phyloP scores from a whole-genome alignment of 208 protist genomes.

The Trypanosoma platydactyli region DNA sequence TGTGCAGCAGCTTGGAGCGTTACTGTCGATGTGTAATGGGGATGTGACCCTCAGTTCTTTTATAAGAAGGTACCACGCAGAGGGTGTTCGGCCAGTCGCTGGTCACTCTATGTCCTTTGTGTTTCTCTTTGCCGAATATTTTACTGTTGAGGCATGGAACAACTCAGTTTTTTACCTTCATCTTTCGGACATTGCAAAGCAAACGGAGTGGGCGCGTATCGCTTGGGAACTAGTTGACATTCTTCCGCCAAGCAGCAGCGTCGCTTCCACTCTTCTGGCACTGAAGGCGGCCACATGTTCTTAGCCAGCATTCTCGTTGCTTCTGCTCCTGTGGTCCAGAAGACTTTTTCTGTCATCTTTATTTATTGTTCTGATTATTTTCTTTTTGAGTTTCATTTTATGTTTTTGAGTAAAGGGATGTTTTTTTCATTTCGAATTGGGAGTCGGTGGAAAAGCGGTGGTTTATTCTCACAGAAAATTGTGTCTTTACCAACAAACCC shows the following conservation, averaged over 20 bases:
- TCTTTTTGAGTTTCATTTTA: conserved; percentile 20
- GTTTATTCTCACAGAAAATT: no score
- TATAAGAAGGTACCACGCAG: conserved; percentile 5
- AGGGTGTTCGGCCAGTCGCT: background rate
- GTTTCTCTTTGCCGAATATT: conserved; percentile 49
- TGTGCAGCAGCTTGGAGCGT: conserved; percentile 9
- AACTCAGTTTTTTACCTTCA: conserved; percentile 43
- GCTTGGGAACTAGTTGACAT: conserved; percentile 27
- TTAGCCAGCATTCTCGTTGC: conserved; percentile 19
- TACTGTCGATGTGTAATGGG: conserved; percentile 11
- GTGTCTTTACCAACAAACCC: no score
- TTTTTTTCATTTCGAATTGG: no score
- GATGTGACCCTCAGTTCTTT: conserved; percentile 18
- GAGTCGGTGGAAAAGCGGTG: no score
- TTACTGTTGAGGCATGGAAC: conserved; percentile 82
- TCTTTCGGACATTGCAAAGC: conserved; percentile 19
- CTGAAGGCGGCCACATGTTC: conserved; percentile 15
- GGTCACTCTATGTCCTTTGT: conserved; percentile 20
- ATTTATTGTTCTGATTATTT: conserved; percentile 18
- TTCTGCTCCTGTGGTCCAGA: background rate
- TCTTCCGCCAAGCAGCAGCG: conserved; percentile 14
- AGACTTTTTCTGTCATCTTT: conserved; percentile 9
- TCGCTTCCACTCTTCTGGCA: conserved; percentile 20
- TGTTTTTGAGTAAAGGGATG: background rate
- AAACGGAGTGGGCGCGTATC: conserved; percentile 22